Evolutionary conservation across 345 rosid species (phyloP), one percentile per base, ranked within the genome.

Genomic region (Citrus sinensis): DNA sequence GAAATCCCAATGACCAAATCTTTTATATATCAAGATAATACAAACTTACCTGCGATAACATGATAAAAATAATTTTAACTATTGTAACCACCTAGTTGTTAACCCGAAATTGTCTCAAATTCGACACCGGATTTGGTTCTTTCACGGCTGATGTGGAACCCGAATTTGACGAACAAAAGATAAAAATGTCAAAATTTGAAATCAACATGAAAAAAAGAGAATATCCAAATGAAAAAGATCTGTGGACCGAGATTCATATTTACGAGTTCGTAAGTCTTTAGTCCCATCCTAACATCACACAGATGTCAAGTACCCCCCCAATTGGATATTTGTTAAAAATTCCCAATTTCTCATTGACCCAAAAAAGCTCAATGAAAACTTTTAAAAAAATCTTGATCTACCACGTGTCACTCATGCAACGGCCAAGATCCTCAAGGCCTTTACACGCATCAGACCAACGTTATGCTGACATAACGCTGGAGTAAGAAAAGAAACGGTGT

Each of bases 381-480:
- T 2, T 35, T 34, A 0, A 40, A 40, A 11, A 46, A 16, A 22
- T 32, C 19, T 2, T 2, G 40, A 42, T 67, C n/a, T 4, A 9
- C 60, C 82, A 80, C 74, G 85, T 83, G 80, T 49, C 79, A 13
- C 0, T 4, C 74, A 70, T 1, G 40, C 64, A 74, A 67, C 20
- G 82, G 83, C 24, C 32, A n/a, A 2, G 78, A 81, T 75, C n/a
- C 4, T 30, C 58, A 17, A 0, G 4, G 11, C 16, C 7, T 25
- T 7, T 24, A 2, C 35, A 22, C 59, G 66, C 91, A 78, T 88
- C 91, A 86, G 69, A 14, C 7, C 30, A 60, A 88, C 89, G 87
- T 56, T 39, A 77, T 35, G 88, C 80, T 85, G 87, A 86, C 87
- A 85, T 83, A 70, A 68, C 27, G 55, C 7, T 7, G 10, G 69